Conservation (phyloP, 2,329 filamentous ascomycete genomes). For the Zymoseptoria passerinii region DNA sequence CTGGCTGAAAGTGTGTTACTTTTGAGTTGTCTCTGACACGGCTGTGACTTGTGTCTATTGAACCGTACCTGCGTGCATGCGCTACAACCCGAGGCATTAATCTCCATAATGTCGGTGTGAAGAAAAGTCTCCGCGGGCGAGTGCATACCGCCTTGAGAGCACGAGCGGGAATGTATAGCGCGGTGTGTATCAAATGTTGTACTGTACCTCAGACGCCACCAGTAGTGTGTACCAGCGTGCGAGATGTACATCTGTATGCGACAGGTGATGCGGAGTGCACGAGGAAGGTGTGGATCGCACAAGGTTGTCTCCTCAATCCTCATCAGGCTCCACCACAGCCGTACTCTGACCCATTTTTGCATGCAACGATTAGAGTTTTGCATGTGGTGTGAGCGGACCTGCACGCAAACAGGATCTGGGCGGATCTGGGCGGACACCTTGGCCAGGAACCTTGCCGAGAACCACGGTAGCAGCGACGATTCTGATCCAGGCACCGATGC, state of each 20-base stretch:
- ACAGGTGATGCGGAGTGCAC: not conserved
- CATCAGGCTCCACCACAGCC: not conserved
- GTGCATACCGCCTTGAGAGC: not conserved
- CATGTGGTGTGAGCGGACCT: not conserved
- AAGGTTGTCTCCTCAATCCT: not conserved
- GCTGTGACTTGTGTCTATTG: not conserved
- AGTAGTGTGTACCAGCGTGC: not conserved
- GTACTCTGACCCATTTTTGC: not conserved
- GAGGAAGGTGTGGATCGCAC: not conserved
- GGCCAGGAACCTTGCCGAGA: not conserved
- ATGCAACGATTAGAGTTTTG: not conserved
- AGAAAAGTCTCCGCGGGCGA: not conserved
- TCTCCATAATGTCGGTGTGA: not conserved
- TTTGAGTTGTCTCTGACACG: not conserved
- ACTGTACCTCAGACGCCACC: not conserved
- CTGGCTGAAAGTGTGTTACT: not conserved
- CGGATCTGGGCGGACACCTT: not conserved
- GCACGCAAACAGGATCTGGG: not conserved
- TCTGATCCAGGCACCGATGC: not conserved
- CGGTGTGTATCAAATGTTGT: not conserved
- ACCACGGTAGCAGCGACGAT: not conserved
- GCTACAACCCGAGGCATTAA: not conserved
- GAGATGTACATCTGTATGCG: not conserved
- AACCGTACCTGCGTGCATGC: not conserved
- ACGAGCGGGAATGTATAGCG: not conserved